Base-by-base conservation (phyloP, 2,329 filamentous ascomycete species). In the Botryosphaeria dothidea region DNA sequence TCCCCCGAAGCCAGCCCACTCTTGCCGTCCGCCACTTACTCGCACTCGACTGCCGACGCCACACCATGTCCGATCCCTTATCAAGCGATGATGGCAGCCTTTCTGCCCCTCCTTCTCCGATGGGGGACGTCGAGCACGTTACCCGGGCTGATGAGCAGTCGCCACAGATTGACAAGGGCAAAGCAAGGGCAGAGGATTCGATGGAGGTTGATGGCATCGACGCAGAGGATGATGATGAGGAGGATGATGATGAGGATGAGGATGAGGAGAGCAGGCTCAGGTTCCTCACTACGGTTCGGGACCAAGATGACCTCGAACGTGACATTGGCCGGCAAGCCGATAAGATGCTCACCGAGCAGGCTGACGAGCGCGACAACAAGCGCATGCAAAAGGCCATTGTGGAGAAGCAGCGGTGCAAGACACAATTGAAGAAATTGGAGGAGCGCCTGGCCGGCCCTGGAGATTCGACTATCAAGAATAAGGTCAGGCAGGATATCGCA, bases 221-320 rank as follows among this genome's bases (percentile, higher is more conserved):
- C 13, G 25, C 49, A 1, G 60, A 52, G 15, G 36, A 27, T 15
- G 3, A 4, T 11, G 46, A 31, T 5, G 23, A 6, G n/a, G n/a
- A n/a, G n/a, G 43, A 36, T 36, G 48, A 23, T n/a, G 63, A 61
- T 43, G 51, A n/a, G 15, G 62, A 58, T 19, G 52, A 38, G 4
- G 25, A 46, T 19, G 41, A 64, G 19, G 54, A 65, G 23, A 56
- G 31, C 3, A 45, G 56, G 23, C 25, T 65, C n/a, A 49, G 29
- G 25, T 43, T 60, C 4, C 45, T 65, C 29, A 52, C 63, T 29
- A 65, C 45, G 11, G 46, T 75, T n/a, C 88, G 92, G 65, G 88
- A 97, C 71, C 94, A 98, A 76, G 90, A 93, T 79, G 93, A 97
- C 66, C 81, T 98, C 21, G 94, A 97, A 77, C 86, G 92, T 67